phyloP scores from a whole-genome alignment of 495 filamentous ascomycete genomes.

The Neurospora terricola region DNA sequence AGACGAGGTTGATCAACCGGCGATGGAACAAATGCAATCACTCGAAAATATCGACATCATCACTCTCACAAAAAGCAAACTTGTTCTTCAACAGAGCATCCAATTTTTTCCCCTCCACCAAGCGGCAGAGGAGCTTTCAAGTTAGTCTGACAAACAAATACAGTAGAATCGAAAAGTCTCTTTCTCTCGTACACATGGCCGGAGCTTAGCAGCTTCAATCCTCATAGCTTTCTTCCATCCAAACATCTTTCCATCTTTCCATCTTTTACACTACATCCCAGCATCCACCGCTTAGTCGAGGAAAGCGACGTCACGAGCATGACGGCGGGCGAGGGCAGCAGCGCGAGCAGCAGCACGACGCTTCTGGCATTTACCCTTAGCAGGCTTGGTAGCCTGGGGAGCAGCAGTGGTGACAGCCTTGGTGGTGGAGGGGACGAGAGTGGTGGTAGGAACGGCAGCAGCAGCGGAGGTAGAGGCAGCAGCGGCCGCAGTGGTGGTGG shows the following conservation, averaged over 20 bases:
- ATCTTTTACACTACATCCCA: neutral
- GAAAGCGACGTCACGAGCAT: neutral
- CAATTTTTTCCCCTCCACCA: neutral
- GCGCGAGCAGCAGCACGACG: neutral
- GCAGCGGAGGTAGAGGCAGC: too few species aligned
- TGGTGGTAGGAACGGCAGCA: constrained; percentile 1
- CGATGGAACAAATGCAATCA: neutral
- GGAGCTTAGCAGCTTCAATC: neutral
- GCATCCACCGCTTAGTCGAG: neutral
- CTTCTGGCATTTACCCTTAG: neutral
- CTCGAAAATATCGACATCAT: neutral
- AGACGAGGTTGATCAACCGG: neutral
- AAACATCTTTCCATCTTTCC: neutral
- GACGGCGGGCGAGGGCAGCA: constrained; percentile 2
- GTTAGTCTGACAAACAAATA: neutral
- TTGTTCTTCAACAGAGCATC: neutral
- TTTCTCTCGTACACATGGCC: neutral
- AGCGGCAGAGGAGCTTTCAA: neutral
- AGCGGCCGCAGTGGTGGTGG: neutral
- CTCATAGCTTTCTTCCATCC: neutral
- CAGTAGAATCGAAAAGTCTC: neutral
- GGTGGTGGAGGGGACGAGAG: neutral
- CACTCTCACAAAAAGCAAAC: neutral
- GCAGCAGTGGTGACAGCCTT: constrained; percentile 1
- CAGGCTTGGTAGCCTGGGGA: neutral